These are phyloP conservation scores for Chlorella sp. DNA, from an alignment of 139 green algal species.

Conservation along the genomic window DNA sequence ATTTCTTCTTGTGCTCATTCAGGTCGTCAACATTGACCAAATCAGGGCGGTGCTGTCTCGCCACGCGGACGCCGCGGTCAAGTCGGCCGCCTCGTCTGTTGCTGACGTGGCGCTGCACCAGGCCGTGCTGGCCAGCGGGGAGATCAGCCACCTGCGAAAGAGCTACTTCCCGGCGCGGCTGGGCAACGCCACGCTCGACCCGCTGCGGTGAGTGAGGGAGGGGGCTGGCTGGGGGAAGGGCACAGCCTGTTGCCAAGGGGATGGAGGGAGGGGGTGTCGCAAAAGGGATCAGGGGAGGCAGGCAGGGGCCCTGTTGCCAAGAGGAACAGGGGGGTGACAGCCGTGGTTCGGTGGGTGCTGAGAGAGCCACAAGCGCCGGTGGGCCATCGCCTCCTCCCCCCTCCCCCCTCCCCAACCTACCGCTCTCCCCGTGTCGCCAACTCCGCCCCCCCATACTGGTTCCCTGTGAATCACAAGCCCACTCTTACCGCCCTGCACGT, in stretches of 20 bases:
- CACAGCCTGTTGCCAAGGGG: background rate
- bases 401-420: background rate
- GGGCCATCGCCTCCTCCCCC: background rate
- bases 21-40: conserved; percentile 33
- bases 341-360: background rate
- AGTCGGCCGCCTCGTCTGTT: background rate
- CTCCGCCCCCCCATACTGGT: background rate
- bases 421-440: background rate
- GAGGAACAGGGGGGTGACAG: background rate
- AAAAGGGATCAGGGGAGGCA: no score
- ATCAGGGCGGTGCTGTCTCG: conserved; percentile 33
- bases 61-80: background rate
- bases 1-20: no score
- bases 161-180: conserved; percentile 26
- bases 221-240: background rate
- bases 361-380: background rate
- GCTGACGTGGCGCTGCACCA: conserved; percentile 38
- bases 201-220: conserved; percentile 28
- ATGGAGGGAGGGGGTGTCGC: background rate
- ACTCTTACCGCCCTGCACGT: background rate
- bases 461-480: background rate
- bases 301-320: background rate
- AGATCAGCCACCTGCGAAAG: conserved; percentile 29
- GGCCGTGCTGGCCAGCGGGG: conserved; percentile 14
- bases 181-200: conserved; percentile 41